A percentile compares a stretch with the other conserved stretches of the same genome.
These are phyloP conservation scores for Hypoxylon sp. DNA, from an alignment of 2,329 filamentous ascomycete genomes.

Conservation along the genomic window DNA sequence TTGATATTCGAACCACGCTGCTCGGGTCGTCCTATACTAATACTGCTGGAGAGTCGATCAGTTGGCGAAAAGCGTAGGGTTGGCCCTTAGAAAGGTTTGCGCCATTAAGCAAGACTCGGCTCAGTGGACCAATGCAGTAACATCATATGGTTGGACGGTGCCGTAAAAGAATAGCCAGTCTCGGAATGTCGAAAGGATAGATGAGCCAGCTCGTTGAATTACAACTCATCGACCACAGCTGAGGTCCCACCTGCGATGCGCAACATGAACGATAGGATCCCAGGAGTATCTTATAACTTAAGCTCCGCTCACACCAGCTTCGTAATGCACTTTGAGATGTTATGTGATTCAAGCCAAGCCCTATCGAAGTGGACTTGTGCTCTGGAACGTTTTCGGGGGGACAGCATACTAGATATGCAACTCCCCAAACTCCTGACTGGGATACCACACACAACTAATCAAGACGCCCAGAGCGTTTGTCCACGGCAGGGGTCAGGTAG, in stretches of 20 bases:
- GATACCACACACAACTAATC: conserved; percentile 27
- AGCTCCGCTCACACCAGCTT: conserved; percentile 5
- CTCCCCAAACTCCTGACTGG: conserved; percentile 18
- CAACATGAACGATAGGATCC: conserved; percentile 19
- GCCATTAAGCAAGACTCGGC: conserved; percentile 14
- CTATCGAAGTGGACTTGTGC: conserved; percentile 17
- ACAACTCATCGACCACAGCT: conserved; percentile 20
- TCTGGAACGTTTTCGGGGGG: conserved; percentile 13
- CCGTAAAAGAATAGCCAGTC: neutral
- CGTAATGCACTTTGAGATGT: conserved; percentile 6
- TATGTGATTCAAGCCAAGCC: conserved; percentile 7
- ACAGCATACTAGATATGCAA: conserved; percentile 22
- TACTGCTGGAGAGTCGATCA: conserved; percentile 3
- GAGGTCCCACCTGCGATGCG: conserved; percentile 23
- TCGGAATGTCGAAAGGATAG: conserved; percentile 13
- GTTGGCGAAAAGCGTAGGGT: neutral
- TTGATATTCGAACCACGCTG: conserved; percentile 2
- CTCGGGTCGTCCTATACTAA: conserved; percentile 7
- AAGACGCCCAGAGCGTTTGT: conserved; percentile 13
- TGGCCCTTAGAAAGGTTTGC: conserved; percentile 1
- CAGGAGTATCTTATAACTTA: conserved; percentile 31
- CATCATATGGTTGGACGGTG: conserved; percentile 14
- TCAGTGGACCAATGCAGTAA: conserved; percentile 4
- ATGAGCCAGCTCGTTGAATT: conserved; percentile 19
- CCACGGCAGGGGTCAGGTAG: conserved; percentile 13